These are phyloP conservation scores for Cephaloascus albidus DNA, from an alignment of 805 yeast genomes.

Conservation along the genomic window DNA sequence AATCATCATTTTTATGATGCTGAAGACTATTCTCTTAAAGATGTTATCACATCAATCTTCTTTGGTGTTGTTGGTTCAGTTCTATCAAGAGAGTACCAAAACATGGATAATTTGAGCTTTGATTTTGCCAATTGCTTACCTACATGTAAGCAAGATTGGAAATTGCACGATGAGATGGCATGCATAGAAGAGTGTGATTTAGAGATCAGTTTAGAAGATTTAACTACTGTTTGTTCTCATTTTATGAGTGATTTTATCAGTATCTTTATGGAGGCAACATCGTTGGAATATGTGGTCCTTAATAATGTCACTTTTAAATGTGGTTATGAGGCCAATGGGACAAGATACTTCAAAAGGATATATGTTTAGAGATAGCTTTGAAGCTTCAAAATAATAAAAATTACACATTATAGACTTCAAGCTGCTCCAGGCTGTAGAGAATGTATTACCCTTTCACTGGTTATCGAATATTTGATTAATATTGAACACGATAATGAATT, in stretches of 20 bases:
- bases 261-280: background rate
- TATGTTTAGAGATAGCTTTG: no score
- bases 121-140: background rate
- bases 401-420: no score
- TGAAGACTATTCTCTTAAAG: slow-evolving; percentile 38
- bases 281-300: background rate
- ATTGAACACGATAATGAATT: no score
- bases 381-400: no score
- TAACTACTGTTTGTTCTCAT: background rate
- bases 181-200: background rate
- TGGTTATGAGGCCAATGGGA: background rate
- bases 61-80: slow-evolving; percentile 37
- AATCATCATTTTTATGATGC: slow-evolving; percentile 52
- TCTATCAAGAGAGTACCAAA: background rate
- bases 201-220: background rate
- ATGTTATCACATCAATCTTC: slow-evolving; percentile 49
- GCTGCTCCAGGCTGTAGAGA: no score
- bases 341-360: background rate
- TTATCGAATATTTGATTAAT: no score
- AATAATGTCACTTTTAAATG: background rate
- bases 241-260: background rate
- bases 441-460: no score
- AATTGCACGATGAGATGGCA: background rate
- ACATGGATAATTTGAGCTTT: background rate
- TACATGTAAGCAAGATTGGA: background rate